Conservation (phyloP, 2,329 filamentous ascomycete species). For the Tolypocladium capitatum region DNA sequence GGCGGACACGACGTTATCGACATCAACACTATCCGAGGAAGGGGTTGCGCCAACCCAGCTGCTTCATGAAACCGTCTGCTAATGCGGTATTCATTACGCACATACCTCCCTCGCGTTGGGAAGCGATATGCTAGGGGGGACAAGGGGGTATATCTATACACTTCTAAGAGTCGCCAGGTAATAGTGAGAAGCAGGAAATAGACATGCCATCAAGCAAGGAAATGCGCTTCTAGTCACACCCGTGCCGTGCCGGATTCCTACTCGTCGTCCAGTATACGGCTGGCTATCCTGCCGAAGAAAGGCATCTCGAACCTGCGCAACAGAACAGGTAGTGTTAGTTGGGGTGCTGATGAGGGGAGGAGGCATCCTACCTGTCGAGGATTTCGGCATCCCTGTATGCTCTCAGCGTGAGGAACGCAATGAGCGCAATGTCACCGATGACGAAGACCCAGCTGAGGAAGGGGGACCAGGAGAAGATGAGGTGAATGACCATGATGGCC, state of each 20-base stretch:
- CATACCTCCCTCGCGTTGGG: neutral
- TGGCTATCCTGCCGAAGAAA: constrained; percentile 73
- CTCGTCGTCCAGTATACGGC: constrained; percentile 82
- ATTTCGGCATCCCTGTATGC: constrained; percentile 75
- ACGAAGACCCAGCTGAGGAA: constrained; percentile 79
- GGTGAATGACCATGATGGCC: constrained; percentile 59
- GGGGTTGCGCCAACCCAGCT: neutral
- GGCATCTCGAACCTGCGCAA: constrained; percentile 63
- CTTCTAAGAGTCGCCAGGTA: neutral
- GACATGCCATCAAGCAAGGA: neutral
- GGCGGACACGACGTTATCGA: neutral
- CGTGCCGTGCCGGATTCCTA: constrained; percentile 4
- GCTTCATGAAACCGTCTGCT: neutral
- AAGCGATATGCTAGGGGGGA: neutral
- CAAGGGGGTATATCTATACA: neutral
- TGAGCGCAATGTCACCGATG: constrained; percentile 59
- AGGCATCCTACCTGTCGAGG: constrained; percentile 38
- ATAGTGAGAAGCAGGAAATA: neutral
- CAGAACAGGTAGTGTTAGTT: neutral
- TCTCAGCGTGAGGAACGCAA: constrained; percentile 61
- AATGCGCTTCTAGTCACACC: neutral
- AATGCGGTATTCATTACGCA: neutral
- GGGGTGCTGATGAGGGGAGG: neutral
- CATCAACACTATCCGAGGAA: neutral
- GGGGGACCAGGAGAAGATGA: constrained; percentile 74